Conservation (phyloP, 2,329 filamentous ascomycete genomes). For the Cladosporium sp. region DNA sequence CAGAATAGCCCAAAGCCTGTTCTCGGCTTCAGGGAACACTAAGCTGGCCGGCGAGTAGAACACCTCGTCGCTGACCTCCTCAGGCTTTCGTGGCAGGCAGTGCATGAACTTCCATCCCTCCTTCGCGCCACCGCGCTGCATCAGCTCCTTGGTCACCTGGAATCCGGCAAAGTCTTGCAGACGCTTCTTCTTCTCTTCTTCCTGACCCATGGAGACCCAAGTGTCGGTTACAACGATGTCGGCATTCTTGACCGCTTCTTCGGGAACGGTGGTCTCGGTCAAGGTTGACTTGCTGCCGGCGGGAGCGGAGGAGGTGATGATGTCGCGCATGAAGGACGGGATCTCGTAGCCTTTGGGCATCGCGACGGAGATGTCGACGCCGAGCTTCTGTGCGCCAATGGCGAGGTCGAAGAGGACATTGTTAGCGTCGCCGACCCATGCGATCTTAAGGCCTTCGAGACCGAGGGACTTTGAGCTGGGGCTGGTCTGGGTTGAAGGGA, state of each 20-base stretch:
- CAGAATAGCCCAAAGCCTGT: constrained; percentile 86
- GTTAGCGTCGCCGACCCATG: constrained; percentile 95
- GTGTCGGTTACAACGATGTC: constrained; percentile 94
- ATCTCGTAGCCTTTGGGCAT: constrained; percentile 83
- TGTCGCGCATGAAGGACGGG: constrained; percentile 65
- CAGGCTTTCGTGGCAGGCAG: constrained; percentile 83
- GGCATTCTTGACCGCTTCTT: constrained; percentile 78
- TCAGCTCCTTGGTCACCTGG: constrained; percentile 84
- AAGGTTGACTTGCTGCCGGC: constrained; percentile 39
- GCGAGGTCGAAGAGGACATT: constrained; percentile 95
- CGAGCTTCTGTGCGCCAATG: constrained; percentile 80
- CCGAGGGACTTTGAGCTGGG: constrained; percentile 51
- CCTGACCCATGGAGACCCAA: constrained; percentile 98
- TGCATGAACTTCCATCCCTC: constrained; percentile 97
- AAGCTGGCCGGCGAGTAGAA: constrained; percentile 84
- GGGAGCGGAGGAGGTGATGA: constrained; percentile 59
- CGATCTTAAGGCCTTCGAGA: constrained; percentile 79
- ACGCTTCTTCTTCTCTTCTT: constrained; percentile 73
- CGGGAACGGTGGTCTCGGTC: constrained; percentile 71
- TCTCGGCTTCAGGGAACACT: constrained; percentile 92
- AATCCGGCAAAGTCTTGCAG: constrained; percentile 82
- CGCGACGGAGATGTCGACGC: constrained; percentile 80
- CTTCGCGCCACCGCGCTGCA: constrained; percentile 79
- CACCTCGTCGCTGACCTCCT: constrained; percentile 92
- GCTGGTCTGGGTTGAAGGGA: constrained; percentile 44